Conservation (phyloP, 306 rosid genomes). For the Pterocarpus santalinus region DNA sequence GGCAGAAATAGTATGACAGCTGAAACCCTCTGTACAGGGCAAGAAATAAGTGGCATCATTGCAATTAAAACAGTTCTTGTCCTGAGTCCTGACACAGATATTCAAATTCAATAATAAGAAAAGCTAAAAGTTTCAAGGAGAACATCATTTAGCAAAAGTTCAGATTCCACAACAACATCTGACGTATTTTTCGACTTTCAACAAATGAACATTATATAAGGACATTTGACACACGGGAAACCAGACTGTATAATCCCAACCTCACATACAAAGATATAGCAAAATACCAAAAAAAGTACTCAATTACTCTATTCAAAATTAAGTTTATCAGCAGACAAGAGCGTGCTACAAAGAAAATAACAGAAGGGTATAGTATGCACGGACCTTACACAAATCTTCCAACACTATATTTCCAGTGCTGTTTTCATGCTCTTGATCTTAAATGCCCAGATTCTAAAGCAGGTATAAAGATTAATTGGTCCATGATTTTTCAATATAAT, state of each 20-base stretch:
- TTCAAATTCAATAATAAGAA: too few species aligned
- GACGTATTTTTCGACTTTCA: constrained; percentile 9
- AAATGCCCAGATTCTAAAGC: too few species aligned
- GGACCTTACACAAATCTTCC: constrained; percentile 1
- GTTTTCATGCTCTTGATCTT: background rate
- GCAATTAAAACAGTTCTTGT: background rate
- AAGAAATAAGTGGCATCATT: background rate
- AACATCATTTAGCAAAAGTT: constrained; percentile 13
- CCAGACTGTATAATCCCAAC: background rate
- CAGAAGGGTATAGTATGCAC: background rate
- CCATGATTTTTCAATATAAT: too few species aligned
- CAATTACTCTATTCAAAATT: background rate
- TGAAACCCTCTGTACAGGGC: background rate
- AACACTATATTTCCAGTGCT: background rate
- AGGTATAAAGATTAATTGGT: too few species aligned
- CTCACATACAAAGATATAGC: background rate
- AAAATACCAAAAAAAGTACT: background rate
- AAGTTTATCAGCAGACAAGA: background rate
- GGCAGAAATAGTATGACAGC: background rate
- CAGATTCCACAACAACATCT: constrained; percentile 1
- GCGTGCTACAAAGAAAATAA: constrained; percentile 14
- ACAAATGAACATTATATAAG: background rate
- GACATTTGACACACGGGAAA: constrained; percentile 1
- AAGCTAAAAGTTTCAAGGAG: too few species aligned
- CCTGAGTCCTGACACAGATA: background rate